Base-by-base conservation (phyloP, 2,329 filamentous ascomycete genomes). In the Aureobasidium sp. region DNA sequence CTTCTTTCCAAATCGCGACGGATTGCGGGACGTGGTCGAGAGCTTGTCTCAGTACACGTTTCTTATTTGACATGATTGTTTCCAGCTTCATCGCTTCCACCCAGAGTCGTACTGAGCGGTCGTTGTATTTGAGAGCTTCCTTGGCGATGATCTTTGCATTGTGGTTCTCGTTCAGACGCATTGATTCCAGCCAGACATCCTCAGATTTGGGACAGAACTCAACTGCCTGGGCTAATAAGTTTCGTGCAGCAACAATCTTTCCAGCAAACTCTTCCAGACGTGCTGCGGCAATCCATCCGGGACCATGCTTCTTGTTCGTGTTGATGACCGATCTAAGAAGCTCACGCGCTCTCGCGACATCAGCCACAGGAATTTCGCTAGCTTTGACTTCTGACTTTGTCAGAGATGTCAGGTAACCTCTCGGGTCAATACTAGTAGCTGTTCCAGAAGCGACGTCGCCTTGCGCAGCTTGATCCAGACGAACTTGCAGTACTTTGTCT, bases 101-200 rank as follows among this genome's bases (percentile, higher is more conserved):
- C 93, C 93, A 98, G 7, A 98, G 74, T 58, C 85, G 80, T 8
- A 95, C 90, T 0, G 90, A 95, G 53, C 84, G 82, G 57, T 89
- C 85, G 61, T 97, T 97, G 49, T 89, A 84, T 68, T 94, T 88
- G 64, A 98, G 94, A 3, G 91, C 93, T 60, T 90, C 85, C 7
- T 90, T 88, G 6, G 90, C 93, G 60, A 98, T 95, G 57, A 98
- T 84, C 71, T 95, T 97, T 53, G 91, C 90, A 63, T 97, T 98
- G 51, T 89, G 85, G 21, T 85, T 83, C 63, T 95, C 89, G 68
- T 96, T 95, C 2, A 98, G 75, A 51, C 90, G 83, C 60, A 98
- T 97, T 53, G 91, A 94, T 68, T 98, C 93, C 35, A 97, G 73
- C 94, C 94, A 98, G 5, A 86, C 88, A 66, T 96, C 93, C 68